Base-by-base conservation (phyloP, 768 basidiomycete genomes). In the Agaricus blazei region DNA sequence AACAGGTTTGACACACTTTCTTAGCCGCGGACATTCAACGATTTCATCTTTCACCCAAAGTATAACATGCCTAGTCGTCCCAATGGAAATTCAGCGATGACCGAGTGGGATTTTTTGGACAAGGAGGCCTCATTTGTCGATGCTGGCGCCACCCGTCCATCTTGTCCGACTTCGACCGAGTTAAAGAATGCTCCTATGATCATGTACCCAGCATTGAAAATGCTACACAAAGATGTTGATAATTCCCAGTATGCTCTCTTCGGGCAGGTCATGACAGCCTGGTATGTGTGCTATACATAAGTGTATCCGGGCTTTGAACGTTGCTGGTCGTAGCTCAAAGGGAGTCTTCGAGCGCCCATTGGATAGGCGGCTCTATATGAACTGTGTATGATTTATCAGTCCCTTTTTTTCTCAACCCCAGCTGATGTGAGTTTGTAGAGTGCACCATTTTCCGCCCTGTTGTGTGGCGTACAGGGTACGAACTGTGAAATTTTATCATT, bases 391-490 rank as follows among this genome's bases (percentile, higher is more conserved):
- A 49, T 40, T 12, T 38, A 37, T 12, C 36, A 48, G n/a, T 51
- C 29, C 15, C 19, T 19, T 9, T 15, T 14, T 27, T 27, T 8
- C 38, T 15, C 36, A 26, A 29, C 54, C 8, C 7, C 34, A 34
- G 34, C 34, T 54, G 15, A 40, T 57, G 50, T 28, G 19, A 34
- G 36, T 12, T n/a, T 9, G 14, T 56, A 88, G 87, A 89, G 88
- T 62, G 75, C 87, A 0, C 88, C 87, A 0, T 85, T 88, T 61
- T 88, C 88, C 0, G 83, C 87, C 0, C 62, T 89, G n/a, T 77
- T 89, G 2, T 90, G 87, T 51, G 87, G 87, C 0, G 87, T 88
- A 0, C 88, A 89, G 70, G 77, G 75, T 71, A 48, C 19, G 58
- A 43, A 6, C 14, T 19, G 2, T 38, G 34, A 34, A 34, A 7